These are phyloP conservation scores for Strigomonas galati DNA, from an alignment of 208 protist genomes.

Conservation along the genomic window DNA sequence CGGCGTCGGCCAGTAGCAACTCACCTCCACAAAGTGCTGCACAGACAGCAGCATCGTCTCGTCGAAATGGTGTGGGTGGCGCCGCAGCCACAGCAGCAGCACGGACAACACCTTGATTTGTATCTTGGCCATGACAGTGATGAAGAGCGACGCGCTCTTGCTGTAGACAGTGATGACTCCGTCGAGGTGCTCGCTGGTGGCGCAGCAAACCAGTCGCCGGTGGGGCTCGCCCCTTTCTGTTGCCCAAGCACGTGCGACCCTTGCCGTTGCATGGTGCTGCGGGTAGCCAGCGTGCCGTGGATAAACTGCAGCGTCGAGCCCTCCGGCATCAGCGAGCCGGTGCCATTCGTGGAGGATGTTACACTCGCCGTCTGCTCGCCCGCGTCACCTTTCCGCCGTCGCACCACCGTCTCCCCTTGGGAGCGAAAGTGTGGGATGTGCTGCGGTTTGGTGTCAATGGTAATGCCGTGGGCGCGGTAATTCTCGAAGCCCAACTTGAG, in stretches of 20 bases:
- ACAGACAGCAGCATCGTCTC: conserved; percentile 39
- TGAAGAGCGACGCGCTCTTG: conserved; percentile 45
- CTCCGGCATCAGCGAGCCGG: neutral
- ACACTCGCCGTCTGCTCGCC: neutral
- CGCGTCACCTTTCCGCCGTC: conserved; percentile 8
- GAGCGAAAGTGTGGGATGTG: conserved; percentile 25
- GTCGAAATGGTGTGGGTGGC: conserved; percentile 56
- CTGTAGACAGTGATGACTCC: conserved; percentile 34
- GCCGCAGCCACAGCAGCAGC: conserved; percentile 50
- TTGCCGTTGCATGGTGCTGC: too few species aligned
- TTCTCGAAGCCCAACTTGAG: conserved; percentile 38
- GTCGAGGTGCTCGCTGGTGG: neutral
- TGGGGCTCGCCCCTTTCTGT: neutral
- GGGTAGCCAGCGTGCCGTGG: neutral
- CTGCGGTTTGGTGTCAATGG: conserved; percentile 32
- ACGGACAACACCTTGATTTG: conserved; percentile 50
- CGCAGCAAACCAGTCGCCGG: neutral
- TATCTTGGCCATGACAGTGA: conserved; percentile 36
- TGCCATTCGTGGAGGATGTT: neutral
- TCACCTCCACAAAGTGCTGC: conserved; percentile 45
- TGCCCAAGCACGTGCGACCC: too few species aligned
- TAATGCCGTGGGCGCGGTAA: conserved; percentile 45
- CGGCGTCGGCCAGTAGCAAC: conserved; percentile 27
- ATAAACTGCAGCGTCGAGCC: conserved; percentile 7
- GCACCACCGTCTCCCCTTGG: conserved; percentile 36